Percentiles rank a stretch among this genome's conserved stretches.
Conservation (phyloP, 2,329 filamentous ascomycete genomes). For the Diplodia seriata region DNA sequence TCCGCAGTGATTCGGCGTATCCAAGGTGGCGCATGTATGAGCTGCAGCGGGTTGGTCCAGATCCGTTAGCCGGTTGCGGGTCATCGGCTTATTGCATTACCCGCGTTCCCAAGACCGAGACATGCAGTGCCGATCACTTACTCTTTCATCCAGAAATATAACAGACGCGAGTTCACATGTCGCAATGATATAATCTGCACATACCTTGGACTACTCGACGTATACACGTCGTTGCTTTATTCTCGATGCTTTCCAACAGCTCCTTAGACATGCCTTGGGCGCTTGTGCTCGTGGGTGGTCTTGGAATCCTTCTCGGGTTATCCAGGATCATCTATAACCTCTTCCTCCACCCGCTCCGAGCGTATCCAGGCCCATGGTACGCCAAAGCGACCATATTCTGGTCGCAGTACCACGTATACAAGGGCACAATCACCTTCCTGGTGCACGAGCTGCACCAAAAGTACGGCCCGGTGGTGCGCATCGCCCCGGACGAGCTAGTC, state of each 20-base stretch:
- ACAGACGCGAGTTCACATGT: not conserved
- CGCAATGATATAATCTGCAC: not conserved
- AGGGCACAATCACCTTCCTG: not conserved
- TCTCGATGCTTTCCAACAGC: not conserved
- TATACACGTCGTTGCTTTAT: not conserved
- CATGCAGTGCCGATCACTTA: not conserved
- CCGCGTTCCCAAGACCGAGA: not conserved
- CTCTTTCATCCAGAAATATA: not conserved
- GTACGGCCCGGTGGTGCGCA: constrained; percentile 53
- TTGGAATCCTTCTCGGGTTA: not conserved
- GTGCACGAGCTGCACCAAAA: constrained; percentile 44
- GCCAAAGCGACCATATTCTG: constrained; percentile 48
- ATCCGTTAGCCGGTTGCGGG: not conserved
- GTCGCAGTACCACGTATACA: constrained; percentile 51
- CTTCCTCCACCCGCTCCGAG: constrained; percentile 53
- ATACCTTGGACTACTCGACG: not conserved
- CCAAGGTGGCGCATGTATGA: not conserved
- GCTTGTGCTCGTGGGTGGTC: not conserved
- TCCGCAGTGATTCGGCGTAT: not conserved
- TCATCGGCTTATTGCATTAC: not conserved
- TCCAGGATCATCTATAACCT: constrained; percentile 46
- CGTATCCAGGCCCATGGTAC: constrained; percentile 50
- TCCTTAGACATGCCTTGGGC: not conserved
- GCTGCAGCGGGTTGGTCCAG: not conserved
- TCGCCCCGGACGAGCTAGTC: constrained; percentile 48